phyloP scores from a whole-genome alignment of 352 stramenopile genomes.

The Sclerospora graminicola region DNA sequence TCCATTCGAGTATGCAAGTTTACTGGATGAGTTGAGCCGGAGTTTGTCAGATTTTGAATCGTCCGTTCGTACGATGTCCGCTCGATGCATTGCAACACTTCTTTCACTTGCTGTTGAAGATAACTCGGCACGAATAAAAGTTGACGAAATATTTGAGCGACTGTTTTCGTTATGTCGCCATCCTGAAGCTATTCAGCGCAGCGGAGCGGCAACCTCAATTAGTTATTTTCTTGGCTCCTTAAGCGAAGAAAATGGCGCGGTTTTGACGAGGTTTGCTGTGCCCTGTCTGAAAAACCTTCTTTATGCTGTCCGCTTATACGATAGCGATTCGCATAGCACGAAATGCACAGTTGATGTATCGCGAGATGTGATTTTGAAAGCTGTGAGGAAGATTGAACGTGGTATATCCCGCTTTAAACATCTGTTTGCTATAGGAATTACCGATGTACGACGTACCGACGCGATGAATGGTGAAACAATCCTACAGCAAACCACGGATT shows the following conservation, averaged over 20 bases:
- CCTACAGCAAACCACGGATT: conserved; percentile 17
- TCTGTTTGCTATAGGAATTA: conserved; percentile 25
- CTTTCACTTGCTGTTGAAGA: conserved; percentile 38
- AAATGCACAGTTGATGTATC: conserved; percentile 29
- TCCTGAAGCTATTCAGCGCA: conserved; percentile 44
- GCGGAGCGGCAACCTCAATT: conserved; percentile 50
- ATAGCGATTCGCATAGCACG: conserved; percentile 23
- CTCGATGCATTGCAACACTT: conserved; percentile 42
- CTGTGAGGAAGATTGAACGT: conserved; percentile 47
- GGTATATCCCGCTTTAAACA: conserved; percentile 38
- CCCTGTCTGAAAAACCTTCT: conserved; percentile 62
- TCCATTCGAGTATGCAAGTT: conserved; percentile 52
- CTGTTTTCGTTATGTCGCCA: conserved; percentile 69
- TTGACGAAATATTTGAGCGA: conserved; percentile 50
- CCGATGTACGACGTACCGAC: not conserved
- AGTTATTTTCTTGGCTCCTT: conserved; percentile 59
- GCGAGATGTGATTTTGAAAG: conserved; percentile 51
- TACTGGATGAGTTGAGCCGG: conserved; percentile 49
- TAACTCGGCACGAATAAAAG: conserved; percentile 13
- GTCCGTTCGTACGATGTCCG: conserved; percentile 50
- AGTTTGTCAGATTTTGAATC: conserved; percentile 41
- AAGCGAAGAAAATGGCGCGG: conserved; percentile 36
- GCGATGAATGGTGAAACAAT: conserved; percentile 3
- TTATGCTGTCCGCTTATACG: conserved; percentile 46
- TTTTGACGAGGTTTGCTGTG: conserved; percentile 49